A percentile compares a stretch with the other conserved stretches of the same genome.
phyloP scores from a whole-genome alignment of 2,329 filamentous ascomycete species.

The Diaporthe humulicola region DNA sequence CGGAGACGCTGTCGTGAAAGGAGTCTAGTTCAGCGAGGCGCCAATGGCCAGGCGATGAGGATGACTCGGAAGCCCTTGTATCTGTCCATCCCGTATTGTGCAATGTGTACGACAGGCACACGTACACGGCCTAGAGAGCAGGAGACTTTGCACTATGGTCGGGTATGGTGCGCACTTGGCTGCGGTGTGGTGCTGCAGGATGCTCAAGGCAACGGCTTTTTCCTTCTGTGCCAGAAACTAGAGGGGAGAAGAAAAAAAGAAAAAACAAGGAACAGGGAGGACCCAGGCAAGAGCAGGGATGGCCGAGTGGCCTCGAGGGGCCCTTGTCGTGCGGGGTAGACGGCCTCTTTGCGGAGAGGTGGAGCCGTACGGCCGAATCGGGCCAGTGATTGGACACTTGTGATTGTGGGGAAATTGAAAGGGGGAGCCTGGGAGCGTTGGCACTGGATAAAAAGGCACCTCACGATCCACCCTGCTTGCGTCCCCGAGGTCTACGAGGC shows the following conservation, averaged over 20 bases:
- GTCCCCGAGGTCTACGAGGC: too few relatives aligned
- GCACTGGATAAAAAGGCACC: conserved; percentile 13
- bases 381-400: neutral
- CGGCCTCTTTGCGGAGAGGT: conserved; percentile 32
- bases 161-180: neutral
- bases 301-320: neutral
- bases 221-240: neutral
- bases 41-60: neutral
- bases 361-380: conserved; percentile 4
- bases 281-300: conserved; percentile 3
- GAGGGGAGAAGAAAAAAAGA: neutral
- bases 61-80: conserved; percentile 13
- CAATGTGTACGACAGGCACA: neutral
- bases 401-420: conserved; percentile 30
- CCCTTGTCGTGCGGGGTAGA: conserved; percentile 27
- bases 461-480: conserved; percentile 1
- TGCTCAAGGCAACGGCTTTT: conserved; percentile 21
- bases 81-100: conserved; percentile 7
- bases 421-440: neutral
- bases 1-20: conserved; percentile 31
- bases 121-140: neutral
- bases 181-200: neutral
- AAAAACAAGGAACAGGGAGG: conserved; percentile 33
- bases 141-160: neutral
- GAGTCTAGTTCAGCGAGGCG: conserved; percentile 20